Evolutionary conservation across 1,139 yeast genomes (phyloP).

Genomic region (Taphrina deformans): DNA sequence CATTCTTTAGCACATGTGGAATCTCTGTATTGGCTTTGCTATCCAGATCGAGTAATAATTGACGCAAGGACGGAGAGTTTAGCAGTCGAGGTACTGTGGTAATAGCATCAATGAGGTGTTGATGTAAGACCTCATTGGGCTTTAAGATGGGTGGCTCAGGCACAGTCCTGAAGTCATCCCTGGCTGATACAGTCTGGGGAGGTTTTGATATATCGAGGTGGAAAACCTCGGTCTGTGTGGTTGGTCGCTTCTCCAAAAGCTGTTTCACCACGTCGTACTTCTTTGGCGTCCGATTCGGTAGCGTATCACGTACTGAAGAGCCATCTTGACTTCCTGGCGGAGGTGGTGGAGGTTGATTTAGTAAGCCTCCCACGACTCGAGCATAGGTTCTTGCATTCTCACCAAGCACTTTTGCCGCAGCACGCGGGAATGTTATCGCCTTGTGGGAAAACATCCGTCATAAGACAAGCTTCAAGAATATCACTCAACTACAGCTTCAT

Average conservation of each 20-base stretch:
- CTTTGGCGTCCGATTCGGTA: not conserved
- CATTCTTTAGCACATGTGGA: slow-evolving; percentile 17
- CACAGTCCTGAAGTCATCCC: slow-evolving; percentile 4
- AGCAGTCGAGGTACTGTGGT: not conserved
- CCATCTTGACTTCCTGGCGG: slow-evolving; percentile 1
- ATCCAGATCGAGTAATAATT: slow-evolving; percentile 1
- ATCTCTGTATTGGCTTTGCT: slow-evolving; percentile 18
- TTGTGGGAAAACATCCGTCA: too few relatives aligned
- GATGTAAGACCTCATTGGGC: not conserved
- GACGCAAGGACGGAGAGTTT: not conserved
- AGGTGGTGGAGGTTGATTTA: slow-evolving; percentile 25
- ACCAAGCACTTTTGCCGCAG: not conserved
- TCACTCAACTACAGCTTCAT: too few relatives aligned
- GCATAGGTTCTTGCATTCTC: not conserved
- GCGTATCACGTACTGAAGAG: not conserved
- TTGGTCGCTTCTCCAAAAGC: not conserved
- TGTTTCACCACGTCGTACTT: not conserved
- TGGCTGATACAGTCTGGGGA: not conserved
- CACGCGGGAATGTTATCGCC: not conserved
- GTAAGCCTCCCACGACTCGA: slow-evolving; percentile 24
- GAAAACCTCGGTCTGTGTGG: not conserved
- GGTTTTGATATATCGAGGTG: not conserved
- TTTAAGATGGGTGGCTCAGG: slow-evolving; percentile 6
- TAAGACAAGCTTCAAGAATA: too few relatives aligned
- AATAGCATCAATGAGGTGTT: not conserved